Conservation (phyloP, 495 filamentous ascomycete genomes). For the Penicillium steckii region DNA sequence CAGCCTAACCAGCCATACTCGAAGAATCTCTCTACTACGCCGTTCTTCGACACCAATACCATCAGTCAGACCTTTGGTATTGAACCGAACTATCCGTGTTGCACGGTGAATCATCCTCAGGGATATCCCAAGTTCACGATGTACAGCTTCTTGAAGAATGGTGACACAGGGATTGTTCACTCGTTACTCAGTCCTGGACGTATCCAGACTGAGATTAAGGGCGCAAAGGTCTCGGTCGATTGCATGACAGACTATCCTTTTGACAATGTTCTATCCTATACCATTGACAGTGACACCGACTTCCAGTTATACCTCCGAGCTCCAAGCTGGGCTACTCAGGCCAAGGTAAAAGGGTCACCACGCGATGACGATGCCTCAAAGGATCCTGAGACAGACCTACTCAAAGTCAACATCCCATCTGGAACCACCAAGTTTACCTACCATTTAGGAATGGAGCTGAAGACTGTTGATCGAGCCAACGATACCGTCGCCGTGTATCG, state of each 20-base stretch:
- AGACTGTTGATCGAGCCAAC: slow-evolving; percentile 44
- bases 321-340: slow-evolving; percentile 43
- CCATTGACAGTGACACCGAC: slow-evolving; percentile 32
- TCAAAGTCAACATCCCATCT: slow-evolving; percentile 5
- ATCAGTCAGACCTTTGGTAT: slow-evolving; percentile 23
- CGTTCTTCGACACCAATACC: slow-evolving; percentile 48
- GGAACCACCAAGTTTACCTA: slow-evolving; percentile 11
- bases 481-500: slow-evolving; percentile 53
- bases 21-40: slow-evolving; percentile 39
- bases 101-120: slow-evolving; percentile 63
- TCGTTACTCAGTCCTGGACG: slow-evolving; percentile 18
- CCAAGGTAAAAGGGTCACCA: slow-evolving; percentile 10
- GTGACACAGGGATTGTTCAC: slow-evolving; percentile 16
- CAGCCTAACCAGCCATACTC: slow-evolving; percentile 57
- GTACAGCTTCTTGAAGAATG: slow-evolving; percentile 12
- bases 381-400: slow-evolving; percentile 27
- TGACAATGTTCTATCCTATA: slow-evolving; percentile 44
- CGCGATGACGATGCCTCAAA: slow-evolving; percentile 1
- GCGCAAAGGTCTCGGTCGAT: slow-evolving; percentile 8
- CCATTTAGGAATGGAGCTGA: slow-evolving; percentile 20
- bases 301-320: slow-evolving; percentile 52
- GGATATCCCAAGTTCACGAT: slow-evolving; percentile 58
- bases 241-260: slow-evolving; percentile 50
- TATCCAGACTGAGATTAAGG: slow-evolving; percentile 7
- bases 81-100: slow-evolving; percentile 53